Evolutionary conservation across 495 filamentous ascomycete species (phyloP).

Genomic region (Xylaria flabelliformis): DNA sequence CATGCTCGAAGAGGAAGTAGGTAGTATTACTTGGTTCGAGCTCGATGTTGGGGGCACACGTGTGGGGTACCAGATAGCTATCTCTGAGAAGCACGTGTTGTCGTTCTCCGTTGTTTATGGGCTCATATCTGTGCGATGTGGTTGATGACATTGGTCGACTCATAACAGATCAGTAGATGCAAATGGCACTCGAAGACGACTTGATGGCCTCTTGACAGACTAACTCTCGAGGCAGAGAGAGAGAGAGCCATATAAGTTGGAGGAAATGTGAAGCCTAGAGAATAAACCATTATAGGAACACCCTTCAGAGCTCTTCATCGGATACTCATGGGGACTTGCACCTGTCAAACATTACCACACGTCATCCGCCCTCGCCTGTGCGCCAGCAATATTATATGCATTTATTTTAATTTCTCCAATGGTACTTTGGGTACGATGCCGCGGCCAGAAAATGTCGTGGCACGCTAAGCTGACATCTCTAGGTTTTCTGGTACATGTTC

Average conservation of each 20-base stretch:
- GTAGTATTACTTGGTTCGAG: not conserved
- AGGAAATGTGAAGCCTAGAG: not conserved
- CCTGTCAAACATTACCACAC: not conserved
- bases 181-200: not conserved
- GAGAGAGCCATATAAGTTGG: not conserved
- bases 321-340: not conserved
- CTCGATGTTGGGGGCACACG: not conserved
- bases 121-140: not conserved
- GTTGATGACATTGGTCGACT: not conserved
- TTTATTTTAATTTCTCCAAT: not conserved
- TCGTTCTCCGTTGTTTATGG: slow-evolving; percentile 14
- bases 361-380: not conserved
- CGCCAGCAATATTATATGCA: slow-evolving; percentile 8
- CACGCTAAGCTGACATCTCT: slow-evolving; percentile 16
- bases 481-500: not conserved
- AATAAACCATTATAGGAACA: not conserved
- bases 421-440: not conserved
- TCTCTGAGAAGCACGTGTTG: slow-evolving; percentile 23
- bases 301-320: slow-evolving; percentile 10
- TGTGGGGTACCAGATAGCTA: slow-evolving; percentile 16
- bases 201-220: not conserved
- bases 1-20: slow-evolving; percentile 22
- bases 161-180: not conserved
- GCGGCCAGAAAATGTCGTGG: slow-evolving; percentile 14
- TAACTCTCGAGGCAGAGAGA: not conserved